These are phyloP conservation scores for Dothiorella sarmentorum DNA, from an alignment of 2,329 filamentous ascomycete species.

Conservation along the genomic window DNA sequence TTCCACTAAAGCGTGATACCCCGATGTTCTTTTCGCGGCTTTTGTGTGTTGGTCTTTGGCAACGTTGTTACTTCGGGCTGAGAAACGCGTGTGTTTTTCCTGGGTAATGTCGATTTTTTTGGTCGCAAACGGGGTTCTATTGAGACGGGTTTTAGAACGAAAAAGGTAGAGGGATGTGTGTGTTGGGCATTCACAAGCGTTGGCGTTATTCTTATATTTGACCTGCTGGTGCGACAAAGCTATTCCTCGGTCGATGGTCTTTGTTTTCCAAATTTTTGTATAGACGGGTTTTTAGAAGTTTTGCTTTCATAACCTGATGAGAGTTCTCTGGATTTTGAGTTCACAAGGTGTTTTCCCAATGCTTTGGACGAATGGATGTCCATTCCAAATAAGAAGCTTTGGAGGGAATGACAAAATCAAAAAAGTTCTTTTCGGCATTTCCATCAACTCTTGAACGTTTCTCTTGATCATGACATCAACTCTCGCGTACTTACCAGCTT, in stretches of 20 bases:
- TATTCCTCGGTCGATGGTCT: conserved; percentile 3
- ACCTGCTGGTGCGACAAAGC: neutral
- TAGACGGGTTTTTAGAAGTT: conserved; percentile 5
- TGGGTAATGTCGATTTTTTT: neutral
- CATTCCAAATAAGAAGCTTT: neutral
- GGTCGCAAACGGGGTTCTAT: neutral
- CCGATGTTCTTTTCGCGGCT: neutral
- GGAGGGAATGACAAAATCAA: neutral
- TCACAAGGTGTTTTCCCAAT: neutral
- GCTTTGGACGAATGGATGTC: neutral
- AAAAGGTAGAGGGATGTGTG: neutral
- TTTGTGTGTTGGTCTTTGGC: neutral
- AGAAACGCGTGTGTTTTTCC: neutral
- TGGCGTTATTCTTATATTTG: conserved; percentile 4
- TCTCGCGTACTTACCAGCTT: too few relatives aligned
- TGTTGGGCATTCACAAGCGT: conserved; percentile 1
- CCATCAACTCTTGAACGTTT: neutral
- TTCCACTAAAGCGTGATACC: conserved; percentile 9
- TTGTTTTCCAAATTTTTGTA: neutral
- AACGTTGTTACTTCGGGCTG: neutral
- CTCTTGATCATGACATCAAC: neutral
- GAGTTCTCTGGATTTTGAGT: too few relatives aligned
- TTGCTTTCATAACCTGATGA: neutral
- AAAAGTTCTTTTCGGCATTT: neutral
- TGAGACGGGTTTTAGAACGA: neutral